Percentiles rank a stretch among this genome's conserved stretches.
These are phyloP conservation scores for Fusarium sublunatum DNA, from an alignment of 2,329 filamentous ascomycete genomes.

Conservation along the genomic window DNA sequence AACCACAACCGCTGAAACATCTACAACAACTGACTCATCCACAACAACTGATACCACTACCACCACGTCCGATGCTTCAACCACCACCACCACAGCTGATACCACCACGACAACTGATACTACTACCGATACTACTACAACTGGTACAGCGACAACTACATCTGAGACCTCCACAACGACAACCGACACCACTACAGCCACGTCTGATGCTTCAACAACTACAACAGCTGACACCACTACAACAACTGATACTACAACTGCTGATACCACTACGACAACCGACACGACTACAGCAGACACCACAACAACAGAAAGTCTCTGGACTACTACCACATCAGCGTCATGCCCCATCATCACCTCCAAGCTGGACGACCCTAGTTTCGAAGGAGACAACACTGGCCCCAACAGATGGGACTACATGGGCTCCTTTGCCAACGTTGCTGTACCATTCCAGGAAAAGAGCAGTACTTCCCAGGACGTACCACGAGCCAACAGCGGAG, in stretches of 20 bases:
- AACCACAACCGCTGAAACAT: neutral
- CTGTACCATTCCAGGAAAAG: slow-evolving; percentile 1
- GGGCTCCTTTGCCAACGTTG: neutral
- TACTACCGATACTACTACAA: neutral
- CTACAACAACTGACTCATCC: neutral
- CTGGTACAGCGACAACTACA: neutral
- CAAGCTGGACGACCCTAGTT: slow-evolving; percentile 1
- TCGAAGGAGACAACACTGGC: slow-evolving; percentile 4
- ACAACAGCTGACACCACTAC: neutral
- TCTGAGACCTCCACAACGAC: too few relatives aligned
- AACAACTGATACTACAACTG: neutral
- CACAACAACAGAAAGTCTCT: slow-evolving; percentile 1
- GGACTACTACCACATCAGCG: slow-evolving; percentile 1
- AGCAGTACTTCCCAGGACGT: slow-evolving; percentile 1
- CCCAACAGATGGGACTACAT: slow-evolving; percentile 7
- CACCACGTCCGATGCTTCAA: too few relatives aligned
- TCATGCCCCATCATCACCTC: neutral
- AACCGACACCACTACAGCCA: neutral
- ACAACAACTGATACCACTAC: too few relatives aligned
- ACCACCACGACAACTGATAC: neutral
- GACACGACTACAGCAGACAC: neutral
- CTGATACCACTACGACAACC: neutral
- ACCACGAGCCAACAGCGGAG: slow-evolving; percentile 1
- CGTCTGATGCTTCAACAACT: neutral
- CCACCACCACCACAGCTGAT: too few relatives aligned